These are phyloP conservation scores for Colletotrichum eremochloae DNA, from an alignment of 2,329 filamentous ascomycete genomes.

Conservation along the genomic window DNA sequence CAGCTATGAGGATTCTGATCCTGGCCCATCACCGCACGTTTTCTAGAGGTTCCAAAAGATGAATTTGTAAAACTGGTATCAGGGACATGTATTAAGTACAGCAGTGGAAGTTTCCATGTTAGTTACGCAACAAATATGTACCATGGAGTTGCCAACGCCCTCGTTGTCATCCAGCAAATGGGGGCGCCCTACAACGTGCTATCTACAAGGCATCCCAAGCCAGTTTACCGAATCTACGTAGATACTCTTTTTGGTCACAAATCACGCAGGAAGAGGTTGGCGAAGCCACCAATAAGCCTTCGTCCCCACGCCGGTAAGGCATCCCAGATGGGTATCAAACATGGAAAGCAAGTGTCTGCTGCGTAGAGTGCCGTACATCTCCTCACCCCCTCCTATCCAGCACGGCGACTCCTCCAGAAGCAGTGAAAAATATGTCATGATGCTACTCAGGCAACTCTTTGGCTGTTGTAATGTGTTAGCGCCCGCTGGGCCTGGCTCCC, in stretches of 20 bases:
- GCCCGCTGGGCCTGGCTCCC: not conserved
- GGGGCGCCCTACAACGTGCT: not conserved
- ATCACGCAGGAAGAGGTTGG: not conserved
- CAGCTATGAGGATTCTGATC: not conserved
- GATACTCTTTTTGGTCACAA: not conserved
- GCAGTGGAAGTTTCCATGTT: not conserved
- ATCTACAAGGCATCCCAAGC: not conserved
- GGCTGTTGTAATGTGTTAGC: not conserved
- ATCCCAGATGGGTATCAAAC: not conserved
- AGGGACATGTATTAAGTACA: no score
- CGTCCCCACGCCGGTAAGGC: not conserved
- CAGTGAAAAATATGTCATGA: not conserved
- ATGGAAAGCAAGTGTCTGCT: not conserved
- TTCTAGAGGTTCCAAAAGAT: not conserved
- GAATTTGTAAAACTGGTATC: not conserved
- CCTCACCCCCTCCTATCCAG: no score
- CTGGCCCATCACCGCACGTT: not conserved
- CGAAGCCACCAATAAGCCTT: not conserved
- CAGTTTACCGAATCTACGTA: not conserved
- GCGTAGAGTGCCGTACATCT: no score
- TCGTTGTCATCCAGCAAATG: not conserved
- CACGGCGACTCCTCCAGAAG: not conserved
- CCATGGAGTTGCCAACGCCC: not conserved
- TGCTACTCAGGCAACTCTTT: not conserved
- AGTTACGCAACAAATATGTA: not conserved